Conservation (phyloP, 768 basidiomycete species). For the Cystobasidium tubakii region DNA sequence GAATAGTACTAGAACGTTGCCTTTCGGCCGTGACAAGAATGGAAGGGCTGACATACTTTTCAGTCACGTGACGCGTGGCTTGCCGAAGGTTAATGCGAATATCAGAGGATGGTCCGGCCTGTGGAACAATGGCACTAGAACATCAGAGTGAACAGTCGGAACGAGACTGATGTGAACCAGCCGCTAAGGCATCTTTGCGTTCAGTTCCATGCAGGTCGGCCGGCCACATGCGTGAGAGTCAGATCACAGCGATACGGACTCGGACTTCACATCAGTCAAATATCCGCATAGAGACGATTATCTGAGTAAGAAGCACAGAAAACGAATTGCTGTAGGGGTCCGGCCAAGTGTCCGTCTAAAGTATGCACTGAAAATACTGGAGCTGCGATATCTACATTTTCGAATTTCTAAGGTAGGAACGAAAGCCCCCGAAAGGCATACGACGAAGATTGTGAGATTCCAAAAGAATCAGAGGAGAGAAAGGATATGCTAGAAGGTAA, state of each 20-base stretch:
- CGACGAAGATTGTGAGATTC: too few relatives aligned
- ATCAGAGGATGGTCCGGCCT: too few relatives aligned
- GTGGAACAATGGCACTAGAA: too few relatives aligned
- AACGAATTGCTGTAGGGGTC: background rate
- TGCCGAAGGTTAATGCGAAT: background rate
- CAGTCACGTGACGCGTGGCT: background rate
- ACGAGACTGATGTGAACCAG: too few relatives aligned
- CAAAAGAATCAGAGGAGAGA: background rate
- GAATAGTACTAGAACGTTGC: constrained; percentile 30
- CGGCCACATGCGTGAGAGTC: background rate
- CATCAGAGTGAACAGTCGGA: too few relatives aligned
- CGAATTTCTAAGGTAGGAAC: background rate
- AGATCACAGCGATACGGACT: background rate
- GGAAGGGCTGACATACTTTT: constrained; percentile 9
- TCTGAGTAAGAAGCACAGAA: too few relatives aligned
- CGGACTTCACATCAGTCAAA: too few relatives aligned
- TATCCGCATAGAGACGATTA: too few relatives aligned
- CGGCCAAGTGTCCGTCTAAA: background rate
- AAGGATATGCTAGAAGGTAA: background rate
- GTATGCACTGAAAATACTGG: background rate
- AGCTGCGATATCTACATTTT: background rate
- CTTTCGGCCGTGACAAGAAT: constrained; percentile 29
- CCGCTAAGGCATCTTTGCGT: too few relatives aligned
- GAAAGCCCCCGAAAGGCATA: too few relatives aligned
- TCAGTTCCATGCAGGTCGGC: too few relatives aligned